A percentile compares a stretch with the other conserved stretches of the same genome.
Evolutionary conservation across 106 monocot genomes (phyloP).

Genomic region (Dioscorea zingiberensis): DNA sequence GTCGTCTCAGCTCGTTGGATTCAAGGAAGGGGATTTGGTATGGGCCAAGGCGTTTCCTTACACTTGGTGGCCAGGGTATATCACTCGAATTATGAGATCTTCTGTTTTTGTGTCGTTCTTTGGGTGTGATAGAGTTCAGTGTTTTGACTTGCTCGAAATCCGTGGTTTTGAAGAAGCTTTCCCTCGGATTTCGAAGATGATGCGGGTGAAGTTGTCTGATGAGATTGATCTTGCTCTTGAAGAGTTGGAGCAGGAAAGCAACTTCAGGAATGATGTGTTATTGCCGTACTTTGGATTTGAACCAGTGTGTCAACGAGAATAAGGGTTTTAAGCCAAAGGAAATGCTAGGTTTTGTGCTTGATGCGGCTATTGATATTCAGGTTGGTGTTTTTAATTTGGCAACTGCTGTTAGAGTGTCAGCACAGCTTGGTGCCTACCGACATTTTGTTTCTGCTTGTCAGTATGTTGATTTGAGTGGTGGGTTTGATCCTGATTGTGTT

Average conservation of each 20-base stretch:
- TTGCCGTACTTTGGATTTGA: not conserved
- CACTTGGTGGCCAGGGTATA: conserved; percentile 11
- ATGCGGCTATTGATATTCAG: conserved; percentile 10
- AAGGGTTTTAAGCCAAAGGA: conserved; percentile 19
- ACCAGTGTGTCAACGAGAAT: not conserved
- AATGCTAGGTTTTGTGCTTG: conserved; percentile 21
- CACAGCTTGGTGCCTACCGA: conserved; percentile 16
- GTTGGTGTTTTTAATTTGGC: not conserved
- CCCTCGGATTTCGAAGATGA: conserved; percentile 1
- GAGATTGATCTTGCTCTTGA: conserved; percentile 12
- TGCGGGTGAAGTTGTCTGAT: conserved; percentile 3
- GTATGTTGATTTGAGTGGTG: conserved; percentile 6
- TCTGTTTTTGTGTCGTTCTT: conserved; percentile 3
- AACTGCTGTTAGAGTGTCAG: conserved; percentile 18
- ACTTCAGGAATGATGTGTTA: conserved; percentile 15
- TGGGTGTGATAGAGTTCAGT: not conserved
- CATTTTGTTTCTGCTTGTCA: conserved; percentile 1
- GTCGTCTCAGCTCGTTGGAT: not conserved
- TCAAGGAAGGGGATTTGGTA: conserved; percentile 1
- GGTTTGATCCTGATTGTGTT: not conserved
- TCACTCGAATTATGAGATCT: not conserved
- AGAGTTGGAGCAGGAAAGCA: conserved; percentile 9
- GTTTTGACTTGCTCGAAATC: not conserved
- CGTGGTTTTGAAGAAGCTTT: conserved; percentile 12
- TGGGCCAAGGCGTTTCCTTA: conserved; percentile 19